These are phyloP conservation scores for Russula ochroleuca DNA, from an alignment of 768 basidiomycete species.

Conservation along the genomic window DNA sequence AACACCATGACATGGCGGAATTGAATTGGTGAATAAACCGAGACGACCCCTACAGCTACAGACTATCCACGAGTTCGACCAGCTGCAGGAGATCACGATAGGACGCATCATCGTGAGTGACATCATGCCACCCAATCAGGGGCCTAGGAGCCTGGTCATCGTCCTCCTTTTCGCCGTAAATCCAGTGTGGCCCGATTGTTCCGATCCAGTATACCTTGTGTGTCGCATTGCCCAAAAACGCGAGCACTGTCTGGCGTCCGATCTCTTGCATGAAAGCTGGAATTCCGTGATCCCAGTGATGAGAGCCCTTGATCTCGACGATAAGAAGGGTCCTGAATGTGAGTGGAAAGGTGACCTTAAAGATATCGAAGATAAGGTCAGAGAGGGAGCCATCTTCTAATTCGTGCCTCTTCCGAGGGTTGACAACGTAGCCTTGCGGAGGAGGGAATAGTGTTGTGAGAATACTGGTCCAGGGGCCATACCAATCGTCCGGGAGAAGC, in stretches of 20 bases:
- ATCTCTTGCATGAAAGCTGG: background rate
- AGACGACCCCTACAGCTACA: too few relatives aligned
- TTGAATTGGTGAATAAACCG: too few relatives aligned
- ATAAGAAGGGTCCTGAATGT: background rate
- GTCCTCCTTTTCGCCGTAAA: background rate
- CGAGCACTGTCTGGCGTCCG: background rate
- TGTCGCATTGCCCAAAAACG: background rate
- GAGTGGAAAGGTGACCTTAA: background rate
- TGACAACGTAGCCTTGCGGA: background rate
- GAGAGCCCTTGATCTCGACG: background rate
- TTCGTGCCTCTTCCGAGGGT: background rate
- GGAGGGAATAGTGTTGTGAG: background rate
- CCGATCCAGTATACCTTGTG: background rate
- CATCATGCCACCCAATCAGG: background rate
- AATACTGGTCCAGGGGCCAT: background rate
- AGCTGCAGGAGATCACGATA: background rate
- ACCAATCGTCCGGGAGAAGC: too few relatives aligned
- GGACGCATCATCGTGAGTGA: background rate
- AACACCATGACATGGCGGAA: too few relatives aligned
- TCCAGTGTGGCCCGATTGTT: background rate
- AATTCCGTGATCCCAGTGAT: background rate
- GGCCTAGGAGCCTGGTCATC: background rate
- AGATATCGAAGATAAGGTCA: background rate
- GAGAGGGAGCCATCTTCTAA: background rate
- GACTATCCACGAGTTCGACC: background rate